A percentile compares a stretch with the other conserved stretches of the same genome.
These are phyloP conservation scores for Ceriops zippeliana DNA, from an alignment of 345 rosid species.

Conservation along the genomic window DNA sequence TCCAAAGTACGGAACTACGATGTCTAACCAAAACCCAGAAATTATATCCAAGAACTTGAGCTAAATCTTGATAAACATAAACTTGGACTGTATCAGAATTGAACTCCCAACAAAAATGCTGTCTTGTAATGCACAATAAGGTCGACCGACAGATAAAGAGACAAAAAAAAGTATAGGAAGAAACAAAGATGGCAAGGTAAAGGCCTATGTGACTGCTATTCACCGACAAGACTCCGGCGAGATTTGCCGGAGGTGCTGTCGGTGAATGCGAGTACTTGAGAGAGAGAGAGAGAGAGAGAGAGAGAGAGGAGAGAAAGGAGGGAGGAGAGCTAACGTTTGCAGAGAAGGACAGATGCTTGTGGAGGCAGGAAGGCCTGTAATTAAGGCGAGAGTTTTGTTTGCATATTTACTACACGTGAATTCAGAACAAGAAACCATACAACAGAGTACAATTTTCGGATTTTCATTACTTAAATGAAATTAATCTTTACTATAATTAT, in stretches of 20 bases:
- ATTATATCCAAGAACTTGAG: background rate
- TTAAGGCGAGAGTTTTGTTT: slow-evolving; percentile 33
- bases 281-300: background rate
- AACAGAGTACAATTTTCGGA: background rate
- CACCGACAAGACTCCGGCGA: slow-evolving; percentile 32
- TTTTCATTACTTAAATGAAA: background rate
- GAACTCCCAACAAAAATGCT: background rate
- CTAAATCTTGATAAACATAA: background rate
- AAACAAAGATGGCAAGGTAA: background rate
- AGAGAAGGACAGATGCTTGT: background rate
- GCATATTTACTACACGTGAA: slow-evolving; percentile 6
- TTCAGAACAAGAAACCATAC: background rate
- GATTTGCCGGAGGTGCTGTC: slow-evolving; percentile 22
- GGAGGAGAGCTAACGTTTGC: background rate
- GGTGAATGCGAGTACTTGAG: slow-evolving; percentile 9
- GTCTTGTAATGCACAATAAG: background rate
- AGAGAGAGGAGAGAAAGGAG: background rate
- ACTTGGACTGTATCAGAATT: too few relatives aligned
- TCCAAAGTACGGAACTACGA: slow-evolving; percentile 6
- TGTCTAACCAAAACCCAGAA: slow-evolving; percentile 27
- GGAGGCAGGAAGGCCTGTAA: slow-evolving; percentile 22
- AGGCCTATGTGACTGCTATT: background rate
- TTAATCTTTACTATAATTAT: too few relatives aligned
- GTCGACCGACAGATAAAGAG: background rate
- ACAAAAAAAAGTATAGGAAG: background rate